A percentile compares a stretch with the other conserved stretches of the same genome.
Evolutionary conservation across 1,139 yeast genomes (phyloP).

Genomic region (Taiozyma sp.): DNA sequence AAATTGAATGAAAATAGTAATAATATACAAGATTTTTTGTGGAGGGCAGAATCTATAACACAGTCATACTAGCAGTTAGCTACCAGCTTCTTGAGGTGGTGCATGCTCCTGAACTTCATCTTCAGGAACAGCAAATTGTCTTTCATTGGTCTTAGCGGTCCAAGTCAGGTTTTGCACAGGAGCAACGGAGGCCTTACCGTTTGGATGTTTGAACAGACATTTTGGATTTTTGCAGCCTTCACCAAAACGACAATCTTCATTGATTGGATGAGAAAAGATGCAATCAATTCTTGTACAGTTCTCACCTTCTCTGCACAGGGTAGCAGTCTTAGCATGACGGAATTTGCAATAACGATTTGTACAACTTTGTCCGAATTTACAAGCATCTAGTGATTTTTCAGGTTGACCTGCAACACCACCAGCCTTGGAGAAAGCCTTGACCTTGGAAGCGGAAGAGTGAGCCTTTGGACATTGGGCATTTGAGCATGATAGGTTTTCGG

Average conservation of each 20-base stretch:
- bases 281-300: constrained; percentile 77
- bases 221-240: constrained; percentile 60
- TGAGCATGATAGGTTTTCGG: constrained; percentile 57
- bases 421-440: constrained; percentile 25
- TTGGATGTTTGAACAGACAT: constrained; percentile 78
- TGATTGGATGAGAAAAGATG: constrained; percentile 72
- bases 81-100: constrained; percentile 35
- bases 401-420: constrained; percentile 25
- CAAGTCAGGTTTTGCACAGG: constrained; percentile 17
- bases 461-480: constrained; percentile 63
- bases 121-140: constrained; percentile 75
- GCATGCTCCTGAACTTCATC: constrained; percentile 72
- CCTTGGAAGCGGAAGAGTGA: constrained; percentile 62
- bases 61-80: not conserved
- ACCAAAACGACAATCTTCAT: constrained; percentile 77
- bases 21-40: not conserved
- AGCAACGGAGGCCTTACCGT: constrained; percentile 42
- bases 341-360: constrained; percentile 73
- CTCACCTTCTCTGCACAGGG: constrained; percentile 77
- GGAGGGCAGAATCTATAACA: not conserved
- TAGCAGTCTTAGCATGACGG: constrained; percentile 73
- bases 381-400: constrained; percentile 64
- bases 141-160: constrained; percentile 38
- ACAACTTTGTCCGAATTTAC: constrained; percentile 73
- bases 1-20: not conserved